Percentiles rank a stretch among this genome's conserved stretches.
Conservation (phyloP, 2,329 filamentous ascomycete species). For the Septoria linicola region DNA sequence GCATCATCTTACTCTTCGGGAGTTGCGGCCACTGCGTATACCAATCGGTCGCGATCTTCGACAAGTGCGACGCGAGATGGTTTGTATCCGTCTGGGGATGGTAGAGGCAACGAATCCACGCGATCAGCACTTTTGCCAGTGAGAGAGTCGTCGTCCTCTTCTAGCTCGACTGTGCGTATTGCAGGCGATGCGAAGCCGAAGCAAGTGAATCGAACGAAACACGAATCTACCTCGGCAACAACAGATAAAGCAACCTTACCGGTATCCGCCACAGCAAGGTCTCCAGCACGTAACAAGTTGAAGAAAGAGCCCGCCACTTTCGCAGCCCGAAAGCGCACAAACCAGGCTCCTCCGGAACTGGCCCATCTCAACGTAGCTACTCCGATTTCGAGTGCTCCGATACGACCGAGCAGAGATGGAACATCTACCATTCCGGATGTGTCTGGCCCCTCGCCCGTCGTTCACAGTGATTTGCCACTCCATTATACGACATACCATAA, state of each 20-base stretch:
- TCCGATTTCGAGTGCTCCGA: slow-evolving; percentile 47
- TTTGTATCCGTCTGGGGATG: slow-evolving; percentile 61
- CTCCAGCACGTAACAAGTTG: slow-evolving; percentile 18
- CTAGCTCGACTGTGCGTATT: slow-evolving; percentile 47
- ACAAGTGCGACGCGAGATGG: slow-evolving; percentile 52
- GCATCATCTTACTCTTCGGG: slow-evolving; percentile 73
- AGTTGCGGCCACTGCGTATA: slow-evolving; percentile 38
- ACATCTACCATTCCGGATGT: slow-evolving; percentile 46
- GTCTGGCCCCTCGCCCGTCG: slow-evolving; percentile 52
- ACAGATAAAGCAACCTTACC: neutral
- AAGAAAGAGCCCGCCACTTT: slow-evolving; percentile 13
- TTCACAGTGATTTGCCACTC: slow-evolving; percentile 56
- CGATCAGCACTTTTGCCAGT: slow-evolving; percentile 60
- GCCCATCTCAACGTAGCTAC: slow-evolving; percentile 60
- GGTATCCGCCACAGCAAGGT: neutral
- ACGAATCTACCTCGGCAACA: neutral
- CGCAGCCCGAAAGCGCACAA: slow-evolving; percentile 7
- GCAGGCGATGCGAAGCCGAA: neutral
- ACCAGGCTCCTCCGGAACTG: slow-evolving; percentile 39
- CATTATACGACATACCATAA: slow-evolving; percentile 51
- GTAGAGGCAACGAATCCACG: slow-evolving; percentile 52
- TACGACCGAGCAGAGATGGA: slow-evolving; percentile 48
- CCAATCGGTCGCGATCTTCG: slow-evolving; percentile 56
- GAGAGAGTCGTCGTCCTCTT: slow-evolving; percentile 68
- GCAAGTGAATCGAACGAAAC: neutral